Conservation (phyloP, 768 basidiomycete genomes). For the Boletus tylopilopsis region DNA sequence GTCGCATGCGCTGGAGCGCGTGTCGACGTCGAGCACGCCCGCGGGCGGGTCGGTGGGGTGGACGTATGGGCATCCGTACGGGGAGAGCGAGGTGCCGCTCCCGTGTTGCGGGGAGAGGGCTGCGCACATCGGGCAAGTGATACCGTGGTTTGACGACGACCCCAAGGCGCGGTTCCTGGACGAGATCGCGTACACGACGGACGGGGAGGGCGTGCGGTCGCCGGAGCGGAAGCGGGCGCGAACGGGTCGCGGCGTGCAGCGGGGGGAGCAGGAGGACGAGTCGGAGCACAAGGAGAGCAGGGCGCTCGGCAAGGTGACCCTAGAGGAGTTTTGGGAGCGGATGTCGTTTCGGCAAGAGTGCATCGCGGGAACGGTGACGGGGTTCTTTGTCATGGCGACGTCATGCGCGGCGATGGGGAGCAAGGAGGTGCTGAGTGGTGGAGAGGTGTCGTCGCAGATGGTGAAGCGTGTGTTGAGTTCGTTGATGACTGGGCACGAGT, state of each 20-base stretch:
- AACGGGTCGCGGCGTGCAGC: constrained; percentile 12
- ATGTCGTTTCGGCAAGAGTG: constrained; percentile 98
- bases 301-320: constrained; percentile 54
- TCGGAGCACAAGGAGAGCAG: constrained; percentile 41
- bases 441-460: constrained; percentile 62
- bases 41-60: constrained; percentile 37
- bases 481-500: constrained; percentile 74
- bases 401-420: constrained; percentile 28
- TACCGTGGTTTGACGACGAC: constrained; percentile 95
- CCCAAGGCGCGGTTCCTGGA: constrained; percentile 93
- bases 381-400: constrained; percentile 78
- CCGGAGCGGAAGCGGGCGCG: constrained; percentile 59
- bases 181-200: constrained; percentile 76
- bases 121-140: constrained; percentile 56
- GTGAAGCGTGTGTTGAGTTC: constrained; percentile 67
- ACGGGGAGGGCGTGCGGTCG: constrained; percentile 54
- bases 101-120: constrained; percentile 37
- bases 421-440: too few species aligned
- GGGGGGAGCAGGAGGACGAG: constrained; percentile 22
- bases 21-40: constrained; percentile 24
- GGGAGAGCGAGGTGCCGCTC: constrained; percentile 38
- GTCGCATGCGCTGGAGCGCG: constrained; percentile 46
- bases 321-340: constrained; percentile 94
- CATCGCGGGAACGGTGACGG: constrained; percentile 83
- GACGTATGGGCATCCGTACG: constrained; percentile 81